phyloP scores from a whole-genome alignment of 805 yeast species.

The Barnettozyma siamensis region DNA sequence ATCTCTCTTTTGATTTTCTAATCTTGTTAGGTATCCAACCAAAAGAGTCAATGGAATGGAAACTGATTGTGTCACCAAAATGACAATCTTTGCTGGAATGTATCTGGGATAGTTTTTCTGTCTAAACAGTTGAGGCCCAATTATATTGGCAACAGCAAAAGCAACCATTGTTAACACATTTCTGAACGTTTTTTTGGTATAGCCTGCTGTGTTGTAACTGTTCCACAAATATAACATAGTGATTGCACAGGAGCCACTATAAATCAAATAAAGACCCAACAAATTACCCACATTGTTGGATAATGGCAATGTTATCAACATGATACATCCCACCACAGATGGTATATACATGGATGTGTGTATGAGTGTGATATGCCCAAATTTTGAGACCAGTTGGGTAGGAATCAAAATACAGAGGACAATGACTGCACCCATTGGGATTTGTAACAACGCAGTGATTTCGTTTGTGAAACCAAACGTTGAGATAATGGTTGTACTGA shows the following conservation, averaged over 20 bases:
- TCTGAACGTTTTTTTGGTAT: conserved; percentile 47
- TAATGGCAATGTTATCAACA: conserved; percentile 33
- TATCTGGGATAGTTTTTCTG: conserved; percentile 43
- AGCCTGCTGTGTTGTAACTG: conserved; percentile 52
- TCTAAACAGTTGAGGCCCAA: conserved; percentile 59
- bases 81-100: conserved; percentile 50
- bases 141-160: conserved; percentile 47
- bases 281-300: conserved; percentile 38
- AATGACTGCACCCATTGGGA: conserved; percentile 48
- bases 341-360: conserved; percentile 37
- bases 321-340: conserved; percentile 45
- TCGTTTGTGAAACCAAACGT: conserved; percentile 21
- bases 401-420: conserved; percentile 35
- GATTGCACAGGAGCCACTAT: conserved; percentile 50
- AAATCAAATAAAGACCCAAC: conserved; percentile 40
- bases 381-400: conserved; percentile 31
- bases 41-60: conserved; percentile 36
- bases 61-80: conserved; percentile 44
- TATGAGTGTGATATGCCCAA: conserved; percentile 29
- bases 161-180: conserved; percentile 48
- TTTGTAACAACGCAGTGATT: conserved; percentile 41
- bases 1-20: conserved; percentile 47
- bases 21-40: conserved; percentile 35
- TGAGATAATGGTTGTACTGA: conserved; percentile 14
- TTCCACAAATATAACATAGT: conserved; percentile 55